Conservation (phyloP, 176 grass and related monocot species). For the Rhipidocladum racemiflorum region DNA sequence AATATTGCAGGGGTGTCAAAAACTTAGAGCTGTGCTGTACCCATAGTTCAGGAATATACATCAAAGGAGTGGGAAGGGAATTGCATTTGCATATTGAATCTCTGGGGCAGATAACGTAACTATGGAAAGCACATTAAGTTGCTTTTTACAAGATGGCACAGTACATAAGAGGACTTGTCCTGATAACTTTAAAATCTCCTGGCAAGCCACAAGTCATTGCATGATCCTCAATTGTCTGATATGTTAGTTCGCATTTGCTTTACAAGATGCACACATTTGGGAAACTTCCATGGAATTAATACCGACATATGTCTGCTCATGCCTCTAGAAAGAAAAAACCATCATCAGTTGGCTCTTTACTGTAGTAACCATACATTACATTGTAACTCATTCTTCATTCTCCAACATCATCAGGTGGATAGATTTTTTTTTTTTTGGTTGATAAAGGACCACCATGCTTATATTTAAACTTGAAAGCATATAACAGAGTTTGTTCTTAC, state of each 20-base stretch:
- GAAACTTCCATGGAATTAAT: not conserved
- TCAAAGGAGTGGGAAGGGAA: not conserved
- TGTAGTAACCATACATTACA: not conserved
- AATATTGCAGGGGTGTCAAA: not conserved
- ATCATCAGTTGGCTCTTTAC: not conserved
- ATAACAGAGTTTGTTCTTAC: too few relatives aligned
- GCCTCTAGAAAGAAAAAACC: not conserved
- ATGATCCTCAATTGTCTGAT: not conserved
- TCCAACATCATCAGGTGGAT: not conserved
- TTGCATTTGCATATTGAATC: not conserved
- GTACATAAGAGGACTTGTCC: not conserved
- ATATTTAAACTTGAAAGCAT: too few relatives aligned
- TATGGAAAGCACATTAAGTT: not conserved
- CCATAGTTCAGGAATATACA: not conserved
- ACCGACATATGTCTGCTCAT: not conserved
- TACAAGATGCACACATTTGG: not conserved
- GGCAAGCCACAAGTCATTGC: not conserved
- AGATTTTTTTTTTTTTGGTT: too few relatives aligned
- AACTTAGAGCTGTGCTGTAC: not conserved
- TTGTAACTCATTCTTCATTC: not conserved
- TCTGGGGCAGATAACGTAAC: not conserved
- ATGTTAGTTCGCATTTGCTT: not conserved
- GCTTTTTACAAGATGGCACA: not conserved
- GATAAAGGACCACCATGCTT: too few relatives aligned
- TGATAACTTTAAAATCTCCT: not conserved